Conservation (phyloP, 148 eudicot genomes). For the Chenopodium quinoa region DNA sequence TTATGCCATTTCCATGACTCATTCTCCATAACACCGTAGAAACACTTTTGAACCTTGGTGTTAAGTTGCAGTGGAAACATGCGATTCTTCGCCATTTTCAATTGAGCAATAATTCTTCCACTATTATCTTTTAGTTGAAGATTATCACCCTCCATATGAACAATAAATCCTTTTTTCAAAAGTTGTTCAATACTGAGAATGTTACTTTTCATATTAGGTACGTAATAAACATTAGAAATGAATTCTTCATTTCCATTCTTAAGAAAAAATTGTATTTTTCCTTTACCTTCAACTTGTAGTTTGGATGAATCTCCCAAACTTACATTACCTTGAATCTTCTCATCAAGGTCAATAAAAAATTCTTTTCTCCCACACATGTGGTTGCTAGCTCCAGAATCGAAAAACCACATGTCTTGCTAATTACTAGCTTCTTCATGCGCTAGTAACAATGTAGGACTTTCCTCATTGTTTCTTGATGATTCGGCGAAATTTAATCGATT, state of each 20-base stretch:
- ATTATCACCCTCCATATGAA: neutral
- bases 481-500: neutral
- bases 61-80: neutral
- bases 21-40: neutral
- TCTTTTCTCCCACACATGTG: neutral
- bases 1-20: neutral
- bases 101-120: neutral
- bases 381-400: neutral
- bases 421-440: constrained; percentile 2
- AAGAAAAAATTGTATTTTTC: neutral
- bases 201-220: neutral
- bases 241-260: neutral
- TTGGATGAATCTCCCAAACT: neutral
- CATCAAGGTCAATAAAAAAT: neutral
- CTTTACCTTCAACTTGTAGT: neutral
- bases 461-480: neutral
- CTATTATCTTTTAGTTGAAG: neutral
- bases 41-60: neutral
- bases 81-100: neutral
- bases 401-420: neutral
- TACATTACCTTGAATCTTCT: neutral
- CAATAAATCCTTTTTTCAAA: neutral
- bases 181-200: neutral
- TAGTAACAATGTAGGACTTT: constrained; percentile 1
- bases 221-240: neutral